A percentile compares a stretch with the other conserved stretches of the same genome.
These are phyloP conservation scores for Aspergillus saccharolyticus DNA, from an alignment of 495 filamentous ascomycete genomes.

Conservation along the genomic window DNA sequence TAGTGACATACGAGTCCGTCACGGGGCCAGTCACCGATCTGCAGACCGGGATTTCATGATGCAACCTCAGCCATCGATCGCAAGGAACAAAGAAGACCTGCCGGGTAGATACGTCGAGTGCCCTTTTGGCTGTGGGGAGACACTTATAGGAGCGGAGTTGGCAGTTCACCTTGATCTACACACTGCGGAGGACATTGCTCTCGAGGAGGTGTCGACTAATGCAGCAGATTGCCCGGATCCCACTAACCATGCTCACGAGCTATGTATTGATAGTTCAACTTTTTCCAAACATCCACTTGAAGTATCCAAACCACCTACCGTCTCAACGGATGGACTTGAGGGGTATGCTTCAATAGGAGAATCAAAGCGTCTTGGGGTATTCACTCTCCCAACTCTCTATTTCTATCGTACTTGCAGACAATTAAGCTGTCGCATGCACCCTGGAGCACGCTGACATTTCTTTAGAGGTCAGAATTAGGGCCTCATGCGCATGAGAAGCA, in stretches of 20 bases:
- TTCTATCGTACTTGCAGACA: background rate
- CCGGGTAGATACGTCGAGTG: conserved; percentile 55
- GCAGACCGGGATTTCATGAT: background rate
- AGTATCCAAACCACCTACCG: background rate
- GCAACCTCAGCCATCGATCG: background rate
- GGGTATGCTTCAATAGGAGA: conserved; percentile 1
- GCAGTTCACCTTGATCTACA: conserved; percentile 74
- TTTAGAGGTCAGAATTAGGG: conserved; percentile 60
- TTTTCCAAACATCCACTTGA: background rate
- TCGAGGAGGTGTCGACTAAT: conserved; percentile 36
- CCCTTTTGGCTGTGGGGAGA: conserved; percentile 69
- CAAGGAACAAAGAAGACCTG: conserved; percentile 24
- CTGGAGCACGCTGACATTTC: conserved; percentile 20
- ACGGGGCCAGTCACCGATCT: conserved; percentile 9
- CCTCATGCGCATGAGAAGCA: conserved; percentile 79
- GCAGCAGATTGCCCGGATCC: conserved; percentile 7
- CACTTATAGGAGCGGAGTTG: conserved; percentile 54
- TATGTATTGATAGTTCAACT: background rate
- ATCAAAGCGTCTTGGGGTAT: conserved; percentile 42
- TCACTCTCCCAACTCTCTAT: background rate
- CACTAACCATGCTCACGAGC: conserved; percentile 3
- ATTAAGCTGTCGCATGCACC: conserved; percentile 6
- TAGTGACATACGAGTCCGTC: conserved; percentile 26
- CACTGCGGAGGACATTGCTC: conserved; percentile 50
- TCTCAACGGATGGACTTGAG: background rate